Base-by-base conservation (phyloP, 164 flowering plant genomes). In the Tetracentron sinense region DNA sequence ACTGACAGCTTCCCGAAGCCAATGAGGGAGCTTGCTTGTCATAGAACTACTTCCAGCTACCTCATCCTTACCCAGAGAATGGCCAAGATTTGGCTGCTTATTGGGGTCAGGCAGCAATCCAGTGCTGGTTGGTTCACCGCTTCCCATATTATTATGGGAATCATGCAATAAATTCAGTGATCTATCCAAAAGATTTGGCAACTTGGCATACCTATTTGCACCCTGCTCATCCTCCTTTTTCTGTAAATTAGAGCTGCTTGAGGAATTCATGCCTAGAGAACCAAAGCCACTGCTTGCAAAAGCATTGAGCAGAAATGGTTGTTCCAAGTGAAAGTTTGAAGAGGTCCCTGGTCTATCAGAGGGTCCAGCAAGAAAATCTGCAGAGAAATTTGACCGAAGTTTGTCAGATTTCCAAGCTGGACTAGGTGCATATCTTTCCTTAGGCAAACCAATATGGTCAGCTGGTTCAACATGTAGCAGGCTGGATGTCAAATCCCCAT, bases 1-100 rank as follows among this genome's bases (percentile, higher is more conserved):
- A 63, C 61, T 77, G 23, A 90, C 99, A 60, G 94, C 99, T 69
- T 95, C 92, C 47, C 95, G 83, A 59, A 95, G 96, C 99, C 99
- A 95, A 77, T 92, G 99, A 30, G 99, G 99, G 44, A 95, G 84
- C 65, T 80, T 86, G 73, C 79, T 81, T 68, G 75, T 72, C 2
- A 78, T 71, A 54, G 85, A 74, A 70, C 75, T 72, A 74, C 73
- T 73, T 60, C 66, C 82, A 64, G 57, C 63, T 49, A 64, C 64
- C 23, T 74, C 85, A 64, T 79, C 79, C 33, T 77, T 79, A 29
- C 73, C 79, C 49, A 72, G 69, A 26, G 72, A 55, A 48, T 65
- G 58, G 61, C 68, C 61, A 62, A 65, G 38, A 62, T 59, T 61
- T 42, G 66, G 51, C 57, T 68, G 77, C 62, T 63, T 65, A 53